Evolutionary conservation across 1,284 basidiomycete species (phyloP).

Genomic region (Ustilago tritici): DNA sequence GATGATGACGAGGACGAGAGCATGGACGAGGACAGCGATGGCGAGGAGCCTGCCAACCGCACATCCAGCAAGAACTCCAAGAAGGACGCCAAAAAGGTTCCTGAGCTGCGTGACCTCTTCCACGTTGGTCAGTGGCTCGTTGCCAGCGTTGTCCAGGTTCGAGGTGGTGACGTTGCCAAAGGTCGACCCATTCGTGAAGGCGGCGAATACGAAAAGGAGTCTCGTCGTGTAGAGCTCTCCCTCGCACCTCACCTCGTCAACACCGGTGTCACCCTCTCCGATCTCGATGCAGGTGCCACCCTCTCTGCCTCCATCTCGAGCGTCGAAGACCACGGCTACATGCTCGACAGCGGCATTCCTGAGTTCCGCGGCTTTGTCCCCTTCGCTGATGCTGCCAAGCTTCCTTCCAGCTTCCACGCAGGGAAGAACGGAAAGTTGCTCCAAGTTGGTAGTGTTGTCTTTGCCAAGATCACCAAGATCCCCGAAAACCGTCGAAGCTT

Average conservation of each 20-base stretch:
- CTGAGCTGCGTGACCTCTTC: conserved; percentile 77
- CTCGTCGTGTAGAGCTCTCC: conserved; percentile 80
- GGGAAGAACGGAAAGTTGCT: conserved; percentile 53
- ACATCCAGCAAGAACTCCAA: conserved; percentile 18
- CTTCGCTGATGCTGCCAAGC: conserved; percentile 51
- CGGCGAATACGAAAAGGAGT: conserved; percentile 65
- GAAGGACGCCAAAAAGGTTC: conserved; percentile 37
- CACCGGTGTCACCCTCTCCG: conserved; percentile 80
- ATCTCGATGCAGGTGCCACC: conserved; percentile 74
- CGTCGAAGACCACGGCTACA: conserved; percentile 94
- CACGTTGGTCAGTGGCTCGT: conserved; percentile 86
- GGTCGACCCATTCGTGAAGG: conserved; percentile 74
- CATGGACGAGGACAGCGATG: conserved; percentile 68
- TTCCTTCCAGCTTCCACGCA: conserved; percentile 45
- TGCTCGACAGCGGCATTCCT: conserved; percentile 80
- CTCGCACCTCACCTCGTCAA: conserved; percentile 89
- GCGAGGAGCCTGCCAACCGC: conserved; percentile 55
- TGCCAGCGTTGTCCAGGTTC: conserved; percentile 79
- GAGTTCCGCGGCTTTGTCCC: conserved; percentile 66
- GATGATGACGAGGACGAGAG: conserved; percentile 61
- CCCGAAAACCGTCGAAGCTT: conserved; percentile 68
- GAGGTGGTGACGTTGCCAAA: conserved; percentile 74
- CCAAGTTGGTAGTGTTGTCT: conserved; percentile 68
- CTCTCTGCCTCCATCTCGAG: conserved; percentile 73
- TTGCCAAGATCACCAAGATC: conserved; percentile 66